phyloP scores from a whole-genome alignment of 2,329 filamentous ascomycete species.

The Cytospora piceae region DNA sequence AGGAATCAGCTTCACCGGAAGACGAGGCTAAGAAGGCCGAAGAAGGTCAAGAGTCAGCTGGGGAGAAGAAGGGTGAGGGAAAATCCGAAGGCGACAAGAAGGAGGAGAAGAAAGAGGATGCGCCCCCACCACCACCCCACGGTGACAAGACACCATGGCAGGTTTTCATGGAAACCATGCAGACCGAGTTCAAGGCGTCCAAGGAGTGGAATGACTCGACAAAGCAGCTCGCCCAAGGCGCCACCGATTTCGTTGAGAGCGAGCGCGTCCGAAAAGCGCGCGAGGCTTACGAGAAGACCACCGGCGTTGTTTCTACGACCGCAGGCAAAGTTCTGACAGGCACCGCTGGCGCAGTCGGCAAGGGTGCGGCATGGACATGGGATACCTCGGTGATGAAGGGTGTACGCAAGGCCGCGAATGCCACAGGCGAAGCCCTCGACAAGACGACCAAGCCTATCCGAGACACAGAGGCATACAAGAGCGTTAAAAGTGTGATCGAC shows the following conservation, averaged over 20 bases:
- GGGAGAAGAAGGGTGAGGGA: slow-evolving; percentile 46
- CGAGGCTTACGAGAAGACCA: slow-evolving; percentile 84
- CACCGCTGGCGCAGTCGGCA: slow-evolving; percentile 84
- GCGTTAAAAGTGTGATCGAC: slow-evolving; percentile 93
- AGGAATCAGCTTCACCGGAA: slow-evolving; percentile 40
- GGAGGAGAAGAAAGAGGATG: slow-evolving; percentile 66
- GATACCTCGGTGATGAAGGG: slow-evolving; percentile 93
- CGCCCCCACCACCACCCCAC: slow-evolving; percentile 89
- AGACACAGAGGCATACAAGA: slow-evolving; percentile 92
- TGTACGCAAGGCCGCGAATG: slow-evolving; percentile 81
- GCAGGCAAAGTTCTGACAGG: slow-evolving; percentile 81
- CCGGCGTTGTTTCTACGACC: slow-evolving; percentile 78
- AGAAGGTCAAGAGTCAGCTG: slow-evolving; percentile 49
- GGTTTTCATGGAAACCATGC: slow-evolving; percentile 96
- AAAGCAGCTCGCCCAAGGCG: slow-evolving; percentile 86
- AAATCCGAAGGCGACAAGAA: slow-evolving; percentile 53
- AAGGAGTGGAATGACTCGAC: slow-evolving; percentile 99
- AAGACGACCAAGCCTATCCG: slow-evolving; percentile 94
- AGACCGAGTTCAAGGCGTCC: slow-evolving; percentile 90
- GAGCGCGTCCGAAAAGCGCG: slow-evolving; percentile 85
- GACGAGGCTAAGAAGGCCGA: slow-evolving; percentile 44
- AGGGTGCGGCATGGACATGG: slow-evolving; percentile 96
- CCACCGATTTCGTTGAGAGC: slow-evolving; percentile 90
- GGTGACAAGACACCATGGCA: slow-evolving; percentile 99
- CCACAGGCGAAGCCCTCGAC: slow-evolving; percentile 84